A percentile compares a stretch with the other conserved stretches of the same genome.
These are phyloP conservation scores for Trematosphaeria pertusa DNA, from an alignment of 2,329 filamentous ascomycete species.

Conservation along the genomic window DNA sequence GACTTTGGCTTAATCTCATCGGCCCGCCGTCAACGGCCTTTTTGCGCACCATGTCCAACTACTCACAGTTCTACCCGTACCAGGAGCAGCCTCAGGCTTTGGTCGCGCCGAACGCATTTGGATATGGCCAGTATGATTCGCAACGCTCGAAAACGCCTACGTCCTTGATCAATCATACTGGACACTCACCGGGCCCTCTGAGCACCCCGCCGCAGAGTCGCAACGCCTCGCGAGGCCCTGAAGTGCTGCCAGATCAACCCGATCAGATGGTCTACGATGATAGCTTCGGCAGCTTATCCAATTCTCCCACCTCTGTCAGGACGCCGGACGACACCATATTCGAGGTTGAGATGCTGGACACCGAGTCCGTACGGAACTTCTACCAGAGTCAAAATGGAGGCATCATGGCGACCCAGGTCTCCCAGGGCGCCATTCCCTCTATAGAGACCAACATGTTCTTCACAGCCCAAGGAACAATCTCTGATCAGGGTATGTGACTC, in stretches of 20 bases:
- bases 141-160: constrained; percentile 44
- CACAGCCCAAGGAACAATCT: constrained; percentile 26
- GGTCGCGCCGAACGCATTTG: constrained; percentile 26
- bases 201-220: constrained; percentile 43
- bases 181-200: constrained; percentile 42
- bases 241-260: constrained; percentile 35
- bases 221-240: constrained; percentile 39
- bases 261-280: constrained; percentile 42
- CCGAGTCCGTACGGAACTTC: constrained; percentile 34
- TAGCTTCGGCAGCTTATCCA: constrained; percentile 34
- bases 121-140: constrained; percentile 30
- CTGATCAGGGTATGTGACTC: constrained; percentile 34
- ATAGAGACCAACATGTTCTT: constrained; percentile 32
- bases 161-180: constrained; percentile 42
- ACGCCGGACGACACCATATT: constrained; percentile 44
- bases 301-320: constrained; percentile 44
- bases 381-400: constrained; percentile 30
- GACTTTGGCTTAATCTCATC: constrained; percentile 26
- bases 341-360: constrained; percentile 42
- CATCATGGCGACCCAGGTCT: constrained; percentile 34
- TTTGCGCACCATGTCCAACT: constrained; percentile 41
- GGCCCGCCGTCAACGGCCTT: constrained; percentile 24
- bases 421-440: constrained; percentile 28
- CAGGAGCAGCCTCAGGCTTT: constrained; percentile 29
- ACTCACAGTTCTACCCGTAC: constrained; percentile 29